phyloP scores from a whole-genome alignment of 306 rosid genomes.

The Lithocarpus polystachyus region DNA sequence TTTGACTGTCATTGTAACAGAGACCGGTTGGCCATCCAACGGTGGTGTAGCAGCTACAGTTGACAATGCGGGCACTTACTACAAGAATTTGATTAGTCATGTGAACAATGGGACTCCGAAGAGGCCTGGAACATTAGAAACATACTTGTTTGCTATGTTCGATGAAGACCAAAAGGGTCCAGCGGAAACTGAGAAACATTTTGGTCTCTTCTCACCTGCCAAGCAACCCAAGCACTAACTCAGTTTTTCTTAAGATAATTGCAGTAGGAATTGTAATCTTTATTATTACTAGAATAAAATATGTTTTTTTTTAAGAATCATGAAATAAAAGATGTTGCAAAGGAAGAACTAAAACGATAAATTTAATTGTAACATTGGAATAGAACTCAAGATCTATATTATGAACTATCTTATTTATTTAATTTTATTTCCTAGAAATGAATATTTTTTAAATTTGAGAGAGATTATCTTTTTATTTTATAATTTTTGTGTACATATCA shows the following conservation, averaged over 20 bases:
- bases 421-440: too few species aligned
- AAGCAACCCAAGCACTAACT: conserved; percentile 39
- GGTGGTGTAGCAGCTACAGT: conserved; percentile 29
- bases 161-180: conserved; percentile 27
- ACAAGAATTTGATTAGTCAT: conserved; percentile 47
- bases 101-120: conserved; percentile 49
- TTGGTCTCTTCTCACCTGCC: conserved; percentile 31
- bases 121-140: conserved; percentile 30
- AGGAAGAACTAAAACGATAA: too few species aligned
- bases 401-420: too few species aligned
- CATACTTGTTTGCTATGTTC: conserved; percentile 47
- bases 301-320: too few species aligned
- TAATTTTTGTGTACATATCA: too few species aligned
- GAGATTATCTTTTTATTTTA: too few species aligned
- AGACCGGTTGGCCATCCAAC: conserved; percentile 74
- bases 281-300: too few species aligned
- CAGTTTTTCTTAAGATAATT: background rate
- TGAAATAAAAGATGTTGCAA: too few species aligned
- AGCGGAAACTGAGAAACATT: conserved; percentile 29
- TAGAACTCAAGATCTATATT: too few species aligned
- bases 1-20: conserved; percentile 51
- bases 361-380: too few species aligned
- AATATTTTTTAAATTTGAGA: too few species aligned
- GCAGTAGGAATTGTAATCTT: too few species aligned
- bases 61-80: conserved; percentile 39